A percentile compares a stretch with the other conserved stretches of the same genome.
These are phyloP conservation scores for Pichia scutulata DNA, from an alignment of 805 yeast species.

Conservation along the genomic window DNA sequence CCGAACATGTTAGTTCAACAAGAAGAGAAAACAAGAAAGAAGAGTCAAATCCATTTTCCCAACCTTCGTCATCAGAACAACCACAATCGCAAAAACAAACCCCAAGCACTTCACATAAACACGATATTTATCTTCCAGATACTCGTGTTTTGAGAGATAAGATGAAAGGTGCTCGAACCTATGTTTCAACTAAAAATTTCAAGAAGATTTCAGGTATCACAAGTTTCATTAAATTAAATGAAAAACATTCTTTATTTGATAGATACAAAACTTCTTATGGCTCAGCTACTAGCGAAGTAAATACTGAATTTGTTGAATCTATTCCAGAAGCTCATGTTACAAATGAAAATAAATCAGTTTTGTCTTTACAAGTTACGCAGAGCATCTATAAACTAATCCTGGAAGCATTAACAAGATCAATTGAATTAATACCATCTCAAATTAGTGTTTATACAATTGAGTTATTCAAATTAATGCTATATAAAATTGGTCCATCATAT, in stretches of 20 bases:
- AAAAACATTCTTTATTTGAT: slow-evolving; percentile 33
- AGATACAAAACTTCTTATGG: slow-evolving; percentile 14
- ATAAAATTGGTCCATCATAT: slow-evolving; percentile 66
- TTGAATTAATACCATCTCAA: slow-evolving; percentile 62
- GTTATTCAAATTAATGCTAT: slow-evolving; percentile 56
- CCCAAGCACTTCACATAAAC: background rate
- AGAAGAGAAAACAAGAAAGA: background rate
- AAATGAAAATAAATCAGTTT: slow-evolving; percentile 10
- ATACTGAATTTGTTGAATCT: background rate
- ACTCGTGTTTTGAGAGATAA: slow-evolving; percentile 10
- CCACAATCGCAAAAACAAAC: background rate
- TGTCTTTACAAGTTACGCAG: slow-evolving; percentile 47
- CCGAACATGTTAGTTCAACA: background rate
- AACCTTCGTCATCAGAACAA: background rate
- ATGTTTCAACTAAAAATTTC: slow-evolving; percentile 14
- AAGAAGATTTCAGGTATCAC: slow-evolving; percentile 24
- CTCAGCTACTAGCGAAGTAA: background rate
- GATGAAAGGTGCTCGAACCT: slow-evolving; percentile 9
- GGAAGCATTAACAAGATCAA: slow-evolving; percentile 68
- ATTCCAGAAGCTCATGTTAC: slow-evolving; percentile 2
- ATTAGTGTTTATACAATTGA: slow-evolving; percentile 57
- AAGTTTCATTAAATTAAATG: slow-evolving; percentile 46
- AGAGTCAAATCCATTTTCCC: background rate
- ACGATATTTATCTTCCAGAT: slow-evolving; percentile 12
- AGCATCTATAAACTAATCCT: slow-evolving; percentile 59